Base-by-base conservation (phyloP, 805 yeast genomes). In the Barnettozyma salicaria region DNA sequence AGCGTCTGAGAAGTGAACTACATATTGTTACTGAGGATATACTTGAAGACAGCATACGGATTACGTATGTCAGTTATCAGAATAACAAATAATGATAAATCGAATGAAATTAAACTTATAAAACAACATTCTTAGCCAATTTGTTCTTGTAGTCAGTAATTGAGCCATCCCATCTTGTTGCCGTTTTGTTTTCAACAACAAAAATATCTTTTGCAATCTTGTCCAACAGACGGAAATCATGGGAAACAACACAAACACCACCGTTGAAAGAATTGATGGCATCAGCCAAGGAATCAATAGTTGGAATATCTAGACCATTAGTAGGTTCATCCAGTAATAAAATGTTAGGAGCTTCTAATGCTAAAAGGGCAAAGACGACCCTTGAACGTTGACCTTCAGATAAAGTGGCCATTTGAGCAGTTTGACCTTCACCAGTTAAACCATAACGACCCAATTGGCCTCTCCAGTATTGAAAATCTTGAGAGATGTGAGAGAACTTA, bases 311-410 rank as follows among this genome's bases (percentile, higher is more conserved):
- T 66, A 92, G 74, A 75, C 97, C 97, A 76, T 92, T 92, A 50
- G 98, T 92, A 77, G 98, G 98, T 80, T 92, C 98, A 73, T 92
- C 98, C 68, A 92, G 73, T 60, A 92, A 70, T 55, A 92, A 72
- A 64, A 92, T 86, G 68, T 92, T 92, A 58, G 98, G 98, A 46
- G 84, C 70, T 68, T 92, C 97, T 51, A 92, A 73, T 35, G 98
- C 98, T 58, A 92, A 76, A 50, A 92, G 71, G 9, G 97, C 97
- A 59, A 92, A 92, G 40, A 92, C 98, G 51, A 92, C 98, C 69
- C 98, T 82, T 48, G 97, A 90, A 72, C 97, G 84, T 75, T 92
- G 98, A 65, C 98, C 98, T 74, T 92, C 98, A 14, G 97, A 89
- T 49, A 92, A 68, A 13, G 98, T 92, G 52, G 95, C 97, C 97